Evolutionary conservation across 1,139 yeast species (phyloP).

Genomic region (Citeromyces hawaiiensis): DNA sequence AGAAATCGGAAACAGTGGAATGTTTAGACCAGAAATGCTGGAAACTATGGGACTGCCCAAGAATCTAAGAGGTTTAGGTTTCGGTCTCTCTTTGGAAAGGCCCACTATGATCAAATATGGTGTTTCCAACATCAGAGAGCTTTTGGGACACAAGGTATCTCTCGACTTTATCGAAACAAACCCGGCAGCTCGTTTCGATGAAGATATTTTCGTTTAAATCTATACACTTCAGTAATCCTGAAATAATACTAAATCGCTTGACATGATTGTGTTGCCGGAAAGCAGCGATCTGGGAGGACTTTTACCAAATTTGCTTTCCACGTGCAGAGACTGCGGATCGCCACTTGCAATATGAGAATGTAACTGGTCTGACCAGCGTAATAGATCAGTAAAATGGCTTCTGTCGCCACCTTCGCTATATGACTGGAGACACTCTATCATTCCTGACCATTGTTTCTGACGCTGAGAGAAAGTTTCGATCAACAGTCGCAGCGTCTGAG

Average conservation of each 20-base stretch:
- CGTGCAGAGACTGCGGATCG: neutral
- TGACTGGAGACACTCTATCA: neutral
- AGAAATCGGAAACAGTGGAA: slow-evolving; percentile 98
- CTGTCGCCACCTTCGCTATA: neutral
- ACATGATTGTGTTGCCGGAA: neutral
- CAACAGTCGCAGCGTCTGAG: neutral
- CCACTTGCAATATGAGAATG: neutral
- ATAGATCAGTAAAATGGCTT: neutral
- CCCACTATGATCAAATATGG: slow-evolving; percentile 99
- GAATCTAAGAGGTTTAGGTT: slow-evolving; percentile 88
- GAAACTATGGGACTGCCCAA: slow-evolving; percentile 96
- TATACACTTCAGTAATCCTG: neutral
- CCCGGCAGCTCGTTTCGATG: slow-evolving; percentile 96
- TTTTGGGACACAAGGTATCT: slow-evolving; percentile 88
- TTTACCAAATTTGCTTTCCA: neutral
- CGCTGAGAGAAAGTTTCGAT: neutral
- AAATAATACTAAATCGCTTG: neutral
- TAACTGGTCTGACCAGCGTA: neutral
- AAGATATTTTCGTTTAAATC: slow-evolving; percentile 27
- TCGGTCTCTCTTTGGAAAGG: slow-evolving; percentile 96
- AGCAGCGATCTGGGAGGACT: neutral
- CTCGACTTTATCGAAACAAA: slow-evolving; percentile 89
- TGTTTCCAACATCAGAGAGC: slow-evolving; percentile 88
- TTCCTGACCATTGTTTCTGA: neutral
- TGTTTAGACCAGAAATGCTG: slow-evolving; percentile 99